Base-by-base conservation (phyloP, 129 eudicot species). In the Ambrosia artemisiifolia region DNA sequence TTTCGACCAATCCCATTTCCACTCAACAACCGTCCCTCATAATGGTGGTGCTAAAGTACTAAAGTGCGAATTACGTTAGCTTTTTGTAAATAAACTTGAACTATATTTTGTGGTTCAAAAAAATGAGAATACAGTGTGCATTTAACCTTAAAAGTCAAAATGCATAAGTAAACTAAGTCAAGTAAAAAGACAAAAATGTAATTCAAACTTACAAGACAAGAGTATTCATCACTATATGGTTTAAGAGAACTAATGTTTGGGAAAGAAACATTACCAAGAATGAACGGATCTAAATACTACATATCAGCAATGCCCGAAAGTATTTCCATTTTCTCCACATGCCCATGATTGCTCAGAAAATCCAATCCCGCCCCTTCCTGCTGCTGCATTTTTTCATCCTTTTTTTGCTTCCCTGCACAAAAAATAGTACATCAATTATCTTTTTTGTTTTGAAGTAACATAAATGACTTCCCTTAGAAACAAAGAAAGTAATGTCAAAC, bases 271-370 rank as follows among this genome's bases (percentile, higher is more conserved):
- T 12, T 84, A 91, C 99, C 88, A 90, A 71, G 67, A 88, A 88
- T 6, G 85, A 49, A 18, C 72, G 83, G 44, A 95, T 56, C 78
- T 88, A n/a, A 97, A 53, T 84, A 81, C 79, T 95, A 90, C 93
- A 95, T 86, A 72, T 90, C 99, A 63, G 91, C 88, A 67, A 95
- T 84, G 76, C 96, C 97, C 20, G 86, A 88, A 60, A 95, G 72
- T 56, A 95, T 60, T 78, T 95, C 99, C 81, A 95, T 88, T 70
- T 88, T 95, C 84, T 83, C 85, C 42, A 88, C 94, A 65, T 95
- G 99, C 34, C 93, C 96, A 8, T 88, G 85, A 33, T 85, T 88
- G 24, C 81, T 77, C 12, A 95, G 86, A 74, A 90, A 82, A 65
- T 75, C 80, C 73, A 77, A 16, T 50, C 88, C 89, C 3, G 66